Percentiles rank a stretch among this genome's conserved stretches.
Evolutionary conservation across 768 basidiomycete species (phyloP).

Genomic region (Podaxis sp.): DNA sequence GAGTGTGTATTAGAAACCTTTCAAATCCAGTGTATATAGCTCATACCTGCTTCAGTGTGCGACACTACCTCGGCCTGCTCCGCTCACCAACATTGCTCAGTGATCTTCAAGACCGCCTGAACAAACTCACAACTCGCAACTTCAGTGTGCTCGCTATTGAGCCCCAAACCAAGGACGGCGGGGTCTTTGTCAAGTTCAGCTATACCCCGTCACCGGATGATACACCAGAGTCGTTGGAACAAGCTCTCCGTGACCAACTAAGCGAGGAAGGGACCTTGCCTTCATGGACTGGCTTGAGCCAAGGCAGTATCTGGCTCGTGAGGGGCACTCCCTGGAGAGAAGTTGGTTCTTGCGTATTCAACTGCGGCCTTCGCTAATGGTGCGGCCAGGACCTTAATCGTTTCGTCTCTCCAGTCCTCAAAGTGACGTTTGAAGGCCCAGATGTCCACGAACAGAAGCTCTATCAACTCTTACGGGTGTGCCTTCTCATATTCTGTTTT

Average conservation of each 20-base stretch:
- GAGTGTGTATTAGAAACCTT: constrained; percentile 49
- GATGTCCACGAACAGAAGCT: constrained; percentile 80
- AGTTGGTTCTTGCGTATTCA: constrained; percentile 35
- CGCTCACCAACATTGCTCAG: constrained; percentile 58
- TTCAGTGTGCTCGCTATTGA: constrained; percentile 66
- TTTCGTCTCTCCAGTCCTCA: constrained; percentile 70
- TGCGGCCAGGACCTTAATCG: constrained; percentile 73
- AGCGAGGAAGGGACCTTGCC: constrained; percentile 54
- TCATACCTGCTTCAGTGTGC: constrained; percentile 42
- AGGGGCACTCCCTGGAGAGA: constrained; percentile 81
- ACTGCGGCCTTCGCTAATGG: not conserved
- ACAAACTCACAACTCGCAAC: constrained; percentile 47
- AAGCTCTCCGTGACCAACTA: constrained; percentile 41
- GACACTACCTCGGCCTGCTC: constrained; percentile 60
- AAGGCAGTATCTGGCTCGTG: constrained; percentile 67
- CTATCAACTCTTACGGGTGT: constrained; percentile 75
- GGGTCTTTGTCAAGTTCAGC: constrained; percentile 75
- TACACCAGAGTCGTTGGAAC: constrained; percentile 42
- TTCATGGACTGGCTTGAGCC: constrained; percentile 56
- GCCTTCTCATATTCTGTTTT: constrained; percentile 21
- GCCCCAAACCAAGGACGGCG: constrained; percentile 77
- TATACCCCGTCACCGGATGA: constrained; percentile 34
- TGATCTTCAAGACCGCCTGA: constrained; percentile 45
- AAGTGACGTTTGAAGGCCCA: constrained; percentile 85
- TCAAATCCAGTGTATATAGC: constrained; percentile 8